These are phyloP conservation scores for Trichosporon sp. DNA, from an alignment of 1,284 basidiomycete species.

Conservation along the genomic window DNA sequence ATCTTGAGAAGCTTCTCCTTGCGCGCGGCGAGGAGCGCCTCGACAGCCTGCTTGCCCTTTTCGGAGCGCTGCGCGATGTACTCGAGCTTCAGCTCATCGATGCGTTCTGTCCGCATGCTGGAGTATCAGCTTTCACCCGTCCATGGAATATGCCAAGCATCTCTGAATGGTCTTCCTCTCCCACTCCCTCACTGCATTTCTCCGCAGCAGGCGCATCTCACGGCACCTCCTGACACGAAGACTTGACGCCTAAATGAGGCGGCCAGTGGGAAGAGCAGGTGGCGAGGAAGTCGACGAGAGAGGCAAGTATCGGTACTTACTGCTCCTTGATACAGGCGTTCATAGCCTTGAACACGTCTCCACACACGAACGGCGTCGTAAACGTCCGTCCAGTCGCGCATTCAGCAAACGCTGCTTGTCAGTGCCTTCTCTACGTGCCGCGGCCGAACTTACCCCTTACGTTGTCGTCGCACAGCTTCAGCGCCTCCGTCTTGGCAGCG, in stretches of 20 bases:
- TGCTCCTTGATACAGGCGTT: conserved; percentile 80
- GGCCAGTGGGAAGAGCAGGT: too few relatives aligned
- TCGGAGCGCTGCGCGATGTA: conserved; percentile 53
- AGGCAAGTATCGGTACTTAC: conserved; percentile 59
- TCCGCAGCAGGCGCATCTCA: too few relatives aligned
- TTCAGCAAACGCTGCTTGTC: conserved; percentile 71
- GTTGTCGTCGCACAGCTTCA: conserved; percentile 73
- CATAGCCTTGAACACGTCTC: conserved; percentile 67
- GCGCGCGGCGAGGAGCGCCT: conserved; percentile 40
- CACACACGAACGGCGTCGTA: conserved; percentile 81
- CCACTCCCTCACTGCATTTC: too few relatives aligned
- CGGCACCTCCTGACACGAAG: too few relatives aligned
- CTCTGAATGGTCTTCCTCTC: too few relatives aligned
- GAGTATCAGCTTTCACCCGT: not conserved
- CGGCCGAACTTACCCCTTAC: conserved; percentile 67
- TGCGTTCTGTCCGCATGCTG: conserved; percentile 47
- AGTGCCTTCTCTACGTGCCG: not conserved
- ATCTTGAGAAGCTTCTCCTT: conserved; percentile 40
- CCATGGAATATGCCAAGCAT: too few relatives aligned
- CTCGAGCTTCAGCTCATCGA: conserved; percentile 53
- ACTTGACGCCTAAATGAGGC: too few relatives aligned
- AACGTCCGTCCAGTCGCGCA: conserved; percentile 79
- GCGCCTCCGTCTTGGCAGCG: conserved; percentile 70
- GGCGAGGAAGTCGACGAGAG: too few relatives aligned
- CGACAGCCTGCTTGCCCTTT: conserved; percentile 44